phyloP scores from a whole-genome alignment of 2,329 filamentous ascomycete species.

The Ceratocystis ficicola region DNA sequence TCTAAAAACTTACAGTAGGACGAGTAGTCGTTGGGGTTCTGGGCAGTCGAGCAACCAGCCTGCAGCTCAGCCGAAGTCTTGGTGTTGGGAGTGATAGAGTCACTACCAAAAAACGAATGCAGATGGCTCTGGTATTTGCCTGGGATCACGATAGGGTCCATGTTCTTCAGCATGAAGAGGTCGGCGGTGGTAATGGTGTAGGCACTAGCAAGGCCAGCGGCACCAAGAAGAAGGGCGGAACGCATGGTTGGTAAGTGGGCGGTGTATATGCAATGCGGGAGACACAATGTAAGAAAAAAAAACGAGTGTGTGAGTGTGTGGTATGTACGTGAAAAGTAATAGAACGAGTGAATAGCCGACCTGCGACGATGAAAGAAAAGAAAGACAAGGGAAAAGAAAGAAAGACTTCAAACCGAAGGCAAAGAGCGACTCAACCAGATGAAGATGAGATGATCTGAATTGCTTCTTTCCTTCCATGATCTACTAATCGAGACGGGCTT shows the following conservation, averaged over 20 bases:
- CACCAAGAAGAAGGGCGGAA: background rate
- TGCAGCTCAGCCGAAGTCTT: slow-evolving; percentile 30
- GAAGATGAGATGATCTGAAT: background rate
- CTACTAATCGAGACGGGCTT: background rate
- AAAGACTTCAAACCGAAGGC: background rate
- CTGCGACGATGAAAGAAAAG: background rate
- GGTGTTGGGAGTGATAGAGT: slow-evolving; percentile 28
- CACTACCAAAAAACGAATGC: slow-evolving; percentile 32
- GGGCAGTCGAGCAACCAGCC: slow-evolving; percentile 33
- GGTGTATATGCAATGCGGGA: background rate
- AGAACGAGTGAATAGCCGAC: slow-evolving; percentile 1
- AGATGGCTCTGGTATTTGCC: slow-evolving; percentile 29
- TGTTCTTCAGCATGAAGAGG: slow-evolving; percentile 30
- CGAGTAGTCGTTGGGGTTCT: slow-evolving; percentile 38
- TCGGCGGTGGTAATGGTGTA: slow-evolving; percentile 25
- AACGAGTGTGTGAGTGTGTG: background rate
- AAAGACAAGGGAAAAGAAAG: background rate
- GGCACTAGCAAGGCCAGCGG: slow-evolving; percentile 19
- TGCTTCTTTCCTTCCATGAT: background rate
- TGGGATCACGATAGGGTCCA: slow-evolving; percentile 29
- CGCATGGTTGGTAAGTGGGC: background rate
- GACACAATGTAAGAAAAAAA: background rate
- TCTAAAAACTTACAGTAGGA: slow-evolving; percentile 31
- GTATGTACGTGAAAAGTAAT: background rate
- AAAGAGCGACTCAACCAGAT: background rate